Base-by-base conservation (phyloP, 2,329 filamentous ascomycete species). In the Hypomyces perniciosus region DNA sequence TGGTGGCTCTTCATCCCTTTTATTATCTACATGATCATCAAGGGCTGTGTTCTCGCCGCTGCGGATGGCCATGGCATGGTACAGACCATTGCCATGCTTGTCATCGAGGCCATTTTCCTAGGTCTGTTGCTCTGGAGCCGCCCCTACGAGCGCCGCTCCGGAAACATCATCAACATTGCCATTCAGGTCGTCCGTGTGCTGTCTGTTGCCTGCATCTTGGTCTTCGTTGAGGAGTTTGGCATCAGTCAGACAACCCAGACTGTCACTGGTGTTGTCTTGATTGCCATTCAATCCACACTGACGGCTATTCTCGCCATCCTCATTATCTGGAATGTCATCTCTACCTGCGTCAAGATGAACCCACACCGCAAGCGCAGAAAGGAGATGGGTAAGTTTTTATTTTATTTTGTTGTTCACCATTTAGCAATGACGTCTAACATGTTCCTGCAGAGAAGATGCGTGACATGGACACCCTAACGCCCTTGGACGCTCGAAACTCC, bases 1-100 rank as follows among this genome's bases (percentile, higher is more conserved):
- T 99, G 93, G 93, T 97, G 92, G 92, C 72, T 96, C 27, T 97
- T 99, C 65, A 79, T 97, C 10, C 93, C 93, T 0, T 76, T 80
- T 54, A 96, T 97, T 62, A 54, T 90, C 56, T 97, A 97, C 75
- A 87, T 91, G 75, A 90, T 96, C 64, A 85, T 83, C 65, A 93
- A 93, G 72, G 91, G 92, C 49, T 86, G 84, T 54, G 83, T 92
- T 52, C 84, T 97, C 57, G 92, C 92, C 10, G 88, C 83, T 30
- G 89, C 82, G 40, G 86, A 96, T 63, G 90, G 90, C 9, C 83
- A 95, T 64, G 93, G 91, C 44, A 79, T 95, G 68, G 72, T 80
- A 5, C 93, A 99, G 72, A 85, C 86, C 8, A 78, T 84, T 53
- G 85, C 85, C 3, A 88, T 95, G 68, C 75, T 97, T 46, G 75